These are phyloP conservation scores for Aspergillus sp. DNA, from an alignment of 2,329 filamentous ascomycete species.

Conservation along the genomic window DNA sequence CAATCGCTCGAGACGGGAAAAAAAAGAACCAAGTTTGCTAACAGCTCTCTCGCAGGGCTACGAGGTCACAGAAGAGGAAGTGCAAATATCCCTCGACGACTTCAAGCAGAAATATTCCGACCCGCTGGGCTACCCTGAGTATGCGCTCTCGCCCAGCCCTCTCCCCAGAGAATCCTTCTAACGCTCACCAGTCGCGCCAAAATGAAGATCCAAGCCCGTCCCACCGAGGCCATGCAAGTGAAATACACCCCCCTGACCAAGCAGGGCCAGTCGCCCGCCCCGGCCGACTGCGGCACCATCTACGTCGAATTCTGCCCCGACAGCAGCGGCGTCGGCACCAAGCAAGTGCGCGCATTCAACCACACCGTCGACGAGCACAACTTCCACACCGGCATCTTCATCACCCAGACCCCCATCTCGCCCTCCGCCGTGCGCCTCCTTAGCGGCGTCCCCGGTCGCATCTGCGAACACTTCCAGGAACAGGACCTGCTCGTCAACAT, in stretches of 20 bases:
- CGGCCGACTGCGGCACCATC: conserved; percentile 77
- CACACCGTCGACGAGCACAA: conserved; percentile 74
- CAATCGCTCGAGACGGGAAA: not conserved
- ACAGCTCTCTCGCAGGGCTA: conserved; percentile 66
- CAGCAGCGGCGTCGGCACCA: conserved; percentile 72
- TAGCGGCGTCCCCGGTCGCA: conserved; percentile 70
- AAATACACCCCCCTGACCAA: conserved; percentile 72
- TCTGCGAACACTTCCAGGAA: conserved; percentile 94
- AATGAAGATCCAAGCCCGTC: conserved; percentile 85
- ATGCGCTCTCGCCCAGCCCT: conserved; percentile 36
- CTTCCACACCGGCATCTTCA: conserved; percentile 87
- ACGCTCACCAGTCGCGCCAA: conserved; percentile 64
- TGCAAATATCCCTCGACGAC: conserved; percentile 78
- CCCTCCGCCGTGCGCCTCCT: conserved; percentile 85
- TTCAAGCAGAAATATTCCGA: conserved; percentile 73
- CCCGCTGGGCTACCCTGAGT: conserved; percentile 73
- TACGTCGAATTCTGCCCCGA: conserved; percentile 91
- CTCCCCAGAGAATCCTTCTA: conserved; percentile 9
- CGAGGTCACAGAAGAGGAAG: conserved; percentile 83
- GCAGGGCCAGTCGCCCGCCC: conserved; percentile 58
- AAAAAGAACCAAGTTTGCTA: not conserved
- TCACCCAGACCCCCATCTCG: conserved; percentile 78
- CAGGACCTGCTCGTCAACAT: conserved; percentile 97
- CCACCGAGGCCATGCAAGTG: conserved; percentile 76
- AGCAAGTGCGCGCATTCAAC: conserved; percentile 87